These are phyloP conservation scores for Trichoderma koningiopsis DNA, from an alignment of 2,329 filamentous ascomycete genomes.

Conservation along the genomic window DNA sequence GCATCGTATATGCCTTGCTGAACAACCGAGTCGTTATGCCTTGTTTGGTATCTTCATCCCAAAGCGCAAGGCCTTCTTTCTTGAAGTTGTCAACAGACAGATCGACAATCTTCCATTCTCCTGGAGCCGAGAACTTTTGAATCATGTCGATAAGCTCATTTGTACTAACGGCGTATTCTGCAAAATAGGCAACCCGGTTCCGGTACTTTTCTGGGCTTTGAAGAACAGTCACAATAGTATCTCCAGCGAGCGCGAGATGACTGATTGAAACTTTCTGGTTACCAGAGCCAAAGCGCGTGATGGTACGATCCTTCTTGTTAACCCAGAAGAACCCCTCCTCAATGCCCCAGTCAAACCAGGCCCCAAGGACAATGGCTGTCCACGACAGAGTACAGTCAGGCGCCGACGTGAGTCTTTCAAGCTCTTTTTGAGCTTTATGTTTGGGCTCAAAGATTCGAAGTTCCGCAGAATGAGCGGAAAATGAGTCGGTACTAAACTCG, in stretches of 20 bases:
- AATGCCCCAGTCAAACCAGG: conserved; percentile 32
- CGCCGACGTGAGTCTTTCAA: conserved; percentile 23
- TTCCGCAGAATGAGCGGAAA: conserved; percentile 26
- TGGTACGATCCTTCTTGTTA: conserved; percentile 14
- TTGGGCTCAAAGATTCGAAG: conserved; percentile 28
- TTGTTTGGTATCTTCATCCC: conserved; percentile 19
- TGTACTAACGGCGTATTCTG: conserved; percentile 14
- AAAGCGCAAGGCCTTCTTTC: not conserved
- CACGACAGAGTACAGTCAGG: conserved; percentile 24
- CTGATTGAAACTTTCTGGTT: conserved; percentile 15
- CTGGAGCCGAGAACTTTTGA: not conserved
- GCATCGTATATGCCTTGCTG: conserved; percentile 23
- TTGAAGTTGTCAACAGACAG: not conserved
- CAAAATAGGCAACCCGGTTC: conserved; percentile 14
- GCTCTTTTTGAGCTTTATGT: conserved; percentile 28
- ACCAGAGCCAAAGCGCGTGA: conserved; percentile 24
- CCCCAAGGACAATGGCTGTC: conserved; percentile 31
- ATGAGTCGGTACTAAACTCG: conserved; percentile 32
- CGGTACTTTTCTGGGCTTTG: conserved; percentile 8
- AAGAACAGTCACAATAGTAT: conserved; percentile 6
- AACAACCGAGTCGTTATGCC: conserved; percentile 24
- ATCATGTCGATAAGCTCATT: conserved; percentile 8
- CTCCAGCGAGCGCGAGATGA: not conserved
- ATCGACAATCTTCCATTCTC: conserved; percentile 6
- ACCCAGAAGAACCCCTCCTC: conserved; percentile 30